Base-by-base conservation (phyloP, 2,329 filamentous ascomycete genomes). In the Arthrobotrys conoides region DNA sequence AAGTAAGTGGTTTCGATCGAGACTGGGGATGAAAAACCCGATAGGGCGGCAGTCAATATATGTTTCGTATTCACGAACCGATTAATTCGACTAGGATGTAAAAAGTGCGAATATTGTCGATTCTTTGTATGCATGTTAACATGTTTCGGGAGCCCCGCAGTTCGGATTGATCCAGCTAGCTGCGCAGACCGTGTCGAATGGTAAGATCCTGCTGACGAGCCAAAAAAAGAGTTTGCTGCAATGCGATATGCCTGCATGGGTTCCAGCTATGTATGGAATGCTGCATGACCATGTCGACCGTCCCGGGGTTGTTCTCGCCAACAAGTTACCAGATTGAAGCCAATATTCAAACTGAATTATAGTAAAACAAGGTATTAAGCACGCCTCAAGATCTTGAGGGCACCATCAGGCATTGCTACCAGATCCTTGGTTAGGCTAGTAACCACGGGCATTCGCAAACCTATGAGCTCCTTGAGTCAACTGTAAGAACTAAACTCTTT, bases 361-460 rank as follows among this genome's bases (percentile, higher is more conserved):
- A 36, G 57, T 61, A 18, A 44, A 61, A 61, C 10, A 48, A 6
- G 18, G 44, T 18, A 16, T 44, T 18, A 22, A 61, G 10, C 36
- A 27, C 18, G n/a, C 36, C 57, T 61, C 57, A 20, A 24, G 8
- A 41, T 27, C 14, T 14, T n/a, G 57, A 61, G 57, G 55, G 5
- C 20, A 10, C 36, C 33, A 5, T 44, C 55, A 61, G 36, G 33
- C 33, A 41, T 44, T 41, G 20, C 20, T 44, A 22, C 33, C 36
- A 27, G 57, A 61, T 61, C 57, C 57, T 61, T 61, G 57, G 36
- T 27, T 61, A 61, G 57, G 36, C 57, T 44, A 61, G 18, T 18
- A 14, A 22, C 30, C n/a, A n/a, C 30, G n/a, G 10, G n/a, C 12
- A 16, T 59, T 59, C 53, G 24, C 53, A 12, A 38, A 12, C 20